Evolutionary conservation across 352 stramenopile genomes (phyloP).

Genomic region (Phytophthora kernoviae): DNA sequence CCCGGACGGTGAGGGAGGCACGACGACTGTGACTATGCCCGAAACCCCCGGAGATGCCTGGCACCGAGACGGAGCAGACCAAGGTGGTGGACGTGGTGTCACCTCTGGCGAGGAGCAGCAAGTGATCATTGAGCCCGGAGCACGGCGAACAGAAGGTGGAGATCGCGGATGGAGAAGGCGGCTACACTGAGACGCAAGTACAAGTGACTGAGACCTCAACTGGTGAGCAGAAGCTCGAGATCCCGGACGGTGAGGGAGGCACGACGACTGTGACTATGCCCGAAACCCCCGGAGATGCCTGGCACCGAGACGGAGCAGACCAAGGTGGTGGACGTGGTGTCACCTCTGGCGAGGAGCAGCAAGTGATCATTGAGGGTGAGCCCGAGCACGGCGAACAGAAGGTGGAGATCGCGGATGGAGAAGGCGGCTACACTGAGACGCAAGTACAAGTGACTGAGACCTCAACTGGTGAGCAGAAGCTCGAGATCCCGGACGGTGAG

Average conservation of each 20-base stretch:
- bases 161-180: too few species aligned
- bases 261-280: too few species aligned
- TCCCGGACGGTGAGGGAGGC: background rate
- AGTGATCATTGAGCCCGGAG: too few species aligned
- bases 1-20: background rate
- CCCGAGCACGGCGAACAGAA: conserved; percentile 11
- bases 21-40: too few species aligned
- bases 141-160: too few species aligned
- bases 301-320: conserved; percentile 6
- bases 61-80: too few species aligned
- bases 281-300: too few species aligned
- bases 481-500: conserved; percentile 10
- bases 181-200: too few species aligned
- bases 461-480: background rate
- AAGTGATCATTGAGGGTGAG: conserved; percentile 10
- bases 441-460: conserved; percentile 15
- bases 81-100: background rate
- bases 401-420: conserved; percentile 9
- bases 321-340: conserved; percentile 1
- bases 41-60: too few species aligned
- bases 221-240: background rate
- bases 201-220: too few species aligned
- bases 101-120: background rate
- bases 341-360: conserved; percentile 4
- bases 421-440: conserved; percentile 6